A percentile compares a stretch with the other conserved stretches of the same genome.
Conservation (phyloP, 2,329 filamentous ascomycete species). For the Aspergillus caelatus region DNA sequence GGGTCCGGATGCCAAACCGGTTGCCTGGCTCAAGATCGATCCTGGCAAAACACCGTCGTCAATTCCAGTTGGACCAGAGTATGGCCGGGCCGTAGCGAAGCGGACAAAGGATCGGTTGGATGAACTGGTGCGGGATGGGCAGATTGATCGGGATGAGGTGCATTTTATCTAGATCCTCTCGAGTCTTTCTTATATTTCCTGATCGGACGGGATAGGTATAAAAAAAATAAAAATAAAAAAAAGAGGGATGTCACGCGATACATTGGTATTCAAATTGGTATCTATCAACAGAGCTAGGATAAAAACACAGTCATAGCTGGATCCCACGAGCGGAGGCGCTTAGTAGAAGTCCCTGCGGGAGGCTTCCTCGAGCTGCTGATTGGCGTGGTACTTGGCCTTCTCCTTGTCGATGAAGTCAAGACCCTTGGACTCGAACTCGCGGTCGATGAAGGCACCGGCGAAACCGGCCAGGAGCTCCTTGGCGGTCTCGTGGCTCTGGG, state of each 20-base stretch:
- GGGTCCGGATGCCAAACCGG: background rate
- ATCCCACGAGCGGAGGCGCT: background rate
- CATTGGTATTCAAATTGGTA: background rate
- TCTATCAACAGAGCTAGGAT: background rate
- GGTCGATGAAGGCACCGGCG: slow-evolving; percentile 77
- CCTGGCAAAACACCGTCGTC: background rate
- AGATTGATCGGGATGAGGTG: background rate
- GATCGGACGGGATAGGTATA: background rate
- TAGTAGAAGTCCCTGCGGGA: slow-evolving; percentile 17
- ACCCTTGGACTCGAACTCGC: slow-evolving; percentile 69
- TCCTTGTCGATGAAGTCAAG: slow-evolving; percentile 62
- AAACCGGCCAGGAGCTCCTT: slow-evolving; percentile 76
- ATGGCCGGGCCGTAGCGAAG: background rate
- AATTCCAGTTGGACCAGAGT: background rate
- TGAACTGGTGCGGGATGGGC: background rate
- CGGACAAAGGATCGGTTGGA: background rate
- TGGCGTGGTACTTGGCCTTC: slow-evolving; percentile 61
- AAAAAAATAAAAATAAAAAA: no score
- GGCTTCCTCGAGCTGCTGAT: slow-evolving; percentile 53
- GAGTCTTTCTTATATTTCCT: background rate
- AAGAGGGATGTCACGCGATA: background rate
- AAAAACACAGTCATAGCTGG: background rate
- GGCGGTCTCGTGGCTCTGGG: slow-evolving; percentile 70
- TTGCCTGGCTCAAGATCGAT: background rate
- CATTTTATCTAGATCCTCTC: background rate